Conservation (phyloP, 352 stramenopile genomes). For the Pseudoperonospora humuli region DNA sequence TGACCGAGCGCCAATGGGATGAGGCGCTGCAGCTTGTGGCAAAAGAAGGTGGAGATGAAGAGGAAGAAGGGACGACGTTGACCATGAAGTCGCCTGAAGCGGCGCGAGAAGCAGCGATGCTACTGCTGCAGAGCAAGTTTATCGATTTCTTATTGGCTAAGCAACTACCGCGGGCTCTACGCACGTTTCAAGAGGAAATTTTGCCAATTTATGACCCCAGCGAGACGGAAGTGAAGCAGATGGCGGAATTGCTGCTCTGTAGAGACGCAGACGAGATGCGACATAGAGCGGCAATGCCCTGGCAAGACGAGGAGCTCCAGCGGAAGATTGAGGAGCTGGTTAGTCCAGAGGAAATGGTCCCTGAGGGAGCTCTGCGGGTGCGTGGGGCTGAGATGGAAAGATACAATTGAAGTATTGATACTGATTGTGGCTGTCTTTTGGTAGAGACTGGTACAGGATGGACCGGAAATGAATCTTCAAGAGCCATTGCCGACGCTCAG, state of each 20-base stretch:
- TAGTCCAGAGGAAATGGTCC: conserved; percentile 60
- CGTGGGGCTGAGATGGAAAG: not conserved
- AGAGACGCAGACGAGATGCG: conserved; percentile 31
- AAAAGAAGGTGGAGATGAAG: not conserved
- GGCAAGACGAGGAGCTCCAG: conserved; percentile 41
- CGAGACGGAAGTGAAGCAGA: conserved; percentile 39
- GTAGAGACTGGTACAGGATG: conserved; percentile 39
- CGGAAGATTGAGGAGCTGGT: conserved; percentile 43
- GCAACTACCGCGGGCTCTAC: conserved; percentile 33
- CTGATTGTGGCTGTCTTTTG: conserved; percentile 1
- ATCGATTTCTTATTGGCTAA: conserved; percentile 37
- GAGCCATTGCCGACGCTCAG: conserved; percentile 4
- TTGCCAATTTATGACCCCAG: conserved; percentile 32
- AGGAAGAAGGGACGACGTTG: not conserved
- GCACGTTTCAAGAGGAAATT: conserved; percentile 68
- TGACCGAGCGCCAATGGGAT: conserved; percentile 44
- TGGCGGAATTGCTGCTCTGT: conserved; percentile 57
- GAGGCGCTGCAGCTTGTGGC: conserved; percentile 37
- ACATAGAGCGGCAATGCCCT: conserved; percentile 26
- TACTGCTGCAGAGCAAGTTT: conserved; percentile 67
- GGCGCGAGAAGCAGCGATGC: conserved; percentile 28
- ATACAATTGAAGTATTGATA: not conserved
- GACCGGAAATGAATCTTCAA: conserved; percentile 16
- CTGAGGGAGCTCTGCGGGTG: conserved; percentile 48
- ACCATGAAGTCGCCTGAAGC: conserved; percentile 43